Conservation (phyloP, 2,329 filamentous ascomycete genomes). For the Fusarium sp. region DNA sequence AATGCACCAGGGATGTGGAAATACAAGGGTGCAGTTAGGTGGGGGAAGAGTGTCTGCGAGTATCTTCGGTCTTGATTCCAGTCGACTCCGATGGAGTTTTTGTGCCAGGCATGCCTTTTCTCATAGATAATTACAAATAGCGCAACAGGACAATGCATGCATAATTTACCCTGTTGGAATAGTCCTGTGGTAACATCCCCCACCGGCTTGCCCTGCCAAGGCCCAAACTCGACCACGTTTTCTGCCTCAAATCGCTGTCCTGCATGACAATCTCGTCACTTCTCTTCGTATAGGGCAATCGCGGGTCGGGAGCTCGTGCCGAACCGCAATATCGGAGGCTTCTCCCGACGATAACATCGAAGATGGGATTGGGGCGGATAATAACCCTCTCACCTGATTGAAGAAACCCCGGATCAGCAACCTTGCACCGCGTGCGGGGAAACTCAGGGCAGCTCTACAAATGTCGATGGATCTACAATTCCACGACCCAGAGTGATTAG, state of each 20-base stretch:
- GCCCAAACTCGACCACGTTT: neutral
- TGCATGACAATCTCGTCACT: neutral
- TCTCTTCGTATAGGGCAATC: neutral
- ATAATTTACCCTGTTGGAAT: neutral
- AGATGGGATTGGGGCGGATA: constrained; percentile 15
- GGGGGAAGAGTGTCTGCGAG: constrained; percentile 64
- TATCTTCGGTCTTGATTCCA: constrained; percentile 58
- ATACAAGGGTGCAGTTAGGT: constrained; percentile 66
- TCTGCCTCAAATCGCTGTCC: neutral
- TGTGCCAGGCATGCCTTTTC: neutral
- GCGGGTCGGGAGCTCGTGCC: constrained; percentile 1
- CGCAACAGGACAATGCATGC: neutral
- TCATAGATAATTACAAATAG: neutral
- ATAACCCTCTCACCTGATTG: neutral
- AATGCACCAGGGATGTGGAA: constrained; percentile 70
- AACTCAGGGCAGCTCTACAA: neutral
- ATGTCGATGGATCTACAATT: constrained; percentile 9
- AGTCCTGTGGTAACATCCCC: neutral
- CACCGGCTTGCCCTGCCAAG: neutral
- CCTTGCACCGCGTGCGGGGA: constrained; percentile 14
- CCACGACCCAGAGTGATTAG: neutral
- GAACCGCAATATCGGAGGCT: constrained; percentile 2
- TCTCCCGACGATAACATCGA: constrained; percentile 2
- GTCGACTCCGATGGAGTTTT: neutral
- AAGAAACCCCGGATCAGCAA: constrained; percentile 1